Conservation (phyloP, 331 rosid species). For the Quercus phellos region DNA sequence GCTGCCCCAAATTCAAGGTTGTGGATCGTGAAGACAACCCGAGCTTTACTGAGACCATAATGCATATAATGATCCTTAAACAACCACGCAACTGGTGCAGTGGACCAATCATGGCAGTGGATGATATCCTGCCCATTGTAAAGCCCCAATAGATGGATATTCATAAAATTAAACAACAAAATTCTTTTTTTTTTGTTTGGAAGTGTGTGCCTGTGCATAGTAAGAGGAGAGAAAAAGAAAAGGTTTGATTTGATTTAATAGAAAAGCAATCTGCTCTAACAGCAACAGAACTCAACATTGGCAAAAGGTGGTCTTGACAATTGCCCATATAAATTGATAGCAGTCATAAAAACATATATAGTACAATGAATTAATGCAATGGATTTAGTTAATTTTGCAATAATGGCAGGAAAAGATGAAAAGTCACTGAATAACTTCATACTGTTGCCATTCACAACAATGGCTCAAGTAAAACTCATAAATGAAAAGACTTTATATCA, state of each 20-base stretch:
- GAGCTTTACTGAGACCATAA: constrained; percentile 57
- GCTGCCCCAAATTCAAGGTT: constrained; percentile 77
- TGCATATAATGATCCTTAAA: constrained; percentile 66
- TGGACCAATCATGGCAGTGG: constrained; percentile 94
- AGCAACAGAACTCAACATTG: not conserved
- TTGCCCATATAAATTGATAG: not conserved
- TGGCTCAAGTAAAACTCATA: not conserved
- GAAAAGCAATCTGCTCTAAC: not conserved
- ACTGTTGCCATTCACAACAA: not conserved
- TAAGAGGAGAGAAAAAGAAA: too few species aligned
- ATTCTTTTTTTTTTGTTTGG: not conserved
- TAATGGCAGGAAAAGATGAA: not conserved
- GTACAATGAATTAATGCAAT: not conserved
- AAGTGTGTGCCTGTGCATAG: not conserved
- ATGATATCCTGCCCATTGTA: constrained; percentile 63
- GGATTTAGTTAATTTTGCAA: not conserved
- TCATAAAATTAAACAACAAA: not conserved
- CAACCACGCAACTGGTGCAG: constrained; percentile 88
- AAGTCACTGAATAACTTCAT: not conserved
- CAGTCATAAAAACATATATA: not conserved
- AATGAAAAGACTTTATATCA: not conserved
- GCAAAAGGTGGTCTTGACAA: not conserved
- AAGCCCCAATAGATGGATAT: constrained; percentile 28
- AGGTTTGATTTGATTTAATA: not conserved
- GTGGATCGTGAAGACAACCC: constrained; percentile 78